Base-by-base conservation (phyloP, 2,329 filamentous ascomycete genomes). In the Monosporascus ibericus region DNA sequence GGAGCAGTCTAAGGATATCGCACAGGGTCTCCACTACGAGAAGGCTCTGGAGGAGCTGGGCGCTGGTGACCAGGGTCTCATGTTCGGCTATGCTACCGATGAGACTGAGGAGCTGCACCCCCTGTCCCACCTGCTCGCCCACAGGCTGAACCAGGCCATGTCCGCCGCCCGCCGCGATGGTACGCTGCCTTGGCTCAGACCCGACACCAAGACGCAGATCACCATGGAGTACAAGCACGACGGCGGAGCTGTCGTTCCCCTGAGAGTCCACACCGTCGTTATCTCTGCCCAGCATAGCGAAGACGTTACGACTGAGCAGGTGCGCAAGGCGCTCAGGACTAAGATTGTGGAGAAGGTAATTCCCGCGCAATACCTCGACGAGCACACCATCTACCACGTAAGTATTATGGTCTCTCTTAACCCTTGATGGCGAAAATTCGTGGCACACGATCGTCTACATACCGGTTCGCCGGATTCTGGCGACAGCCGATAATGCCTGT, bases 71-170 rank as follows among this genome's bases (percentile, higher is more conserved):
- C 94, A 99, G 82, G 94, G 94, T 82, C 96, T 99, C 82, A 99
- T 99, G 94, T 99, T 99, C 77, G 94, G 94, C 68, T 99, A 99
- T 83, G 94, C 94, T 74, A 96, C 94, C 68, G 94, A 99, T 70
- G 94, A 99, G 84, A 97, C 94, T 67, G 92, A 92, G 58, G 94
- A 99, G 80, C 84, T 95, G 65, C 89, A 97, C 72, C 94, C 94
- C 63, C 81, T 99, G 68, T 97, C 92, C 68, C 82, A 97, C 65
- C 84, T 92, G 68, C 85, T 97, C 70, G 88, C 94, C 69, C 94
- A 99, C 85, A 91, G 92, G 82, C 89, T 99, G 66, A 99, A 99
- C 80, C 82, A 86, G 70, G 90, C 90, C 74, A 95, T 99, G 92
- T 88, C 85, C 60, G 81, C 86, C 65, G 91, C 92, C 69, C 90